phyloP scores from a whole-genome alignment of 169 alveolate species.

The Plasmodium inui region DNA sequence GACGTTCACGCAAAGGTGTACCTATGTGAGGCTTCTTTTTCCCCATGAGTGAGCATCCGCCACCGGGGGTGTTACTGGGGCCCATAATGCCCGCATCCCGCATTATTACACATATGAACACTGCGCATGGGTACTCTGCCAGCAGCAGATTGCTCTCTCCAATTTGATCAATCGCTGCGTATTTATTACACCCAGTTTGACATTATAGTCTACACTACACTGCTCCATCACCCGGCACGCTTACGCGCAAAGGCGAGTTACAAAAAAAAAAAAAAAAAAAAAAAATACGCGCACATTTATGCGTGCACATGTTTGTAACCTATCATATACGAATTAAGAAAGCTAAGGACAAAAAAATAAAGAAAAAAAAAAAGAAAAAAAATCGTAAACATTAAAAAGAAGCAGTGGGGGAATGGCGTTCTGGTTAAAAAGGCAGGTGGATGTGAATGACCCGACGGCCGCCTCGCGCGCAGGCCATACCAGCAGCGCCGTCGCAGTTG shows the following conservation, averaged over 20 bases:
- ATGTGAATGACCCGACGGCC: not conserved
- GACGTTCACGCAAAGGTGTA: not conserved
- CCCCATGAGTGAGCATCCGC: not conserved
- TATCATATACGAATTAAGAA: not conserved
- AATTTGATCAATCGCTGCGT: not conserved
- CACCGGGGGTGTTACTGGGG: not conserved
- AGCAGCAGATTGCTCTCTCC: not conserved
- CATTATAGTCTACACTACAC: not conserved
- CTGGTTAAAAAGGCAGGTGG: not conserved
- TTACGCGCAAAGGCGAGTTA: not conserved
- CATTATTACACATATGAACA: not conserved
- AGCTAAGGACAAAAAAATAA: not conserved
- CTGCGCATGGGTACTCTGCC: not conserved
- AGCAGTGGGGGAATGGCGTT: not conserved
- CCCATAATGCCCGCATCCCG: not conserved
- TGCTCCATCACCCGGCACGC: not conserved
- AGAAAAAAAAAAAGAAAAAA: not conserved
- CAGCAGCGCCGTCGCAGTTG: not conserved
- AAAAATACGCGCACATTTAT: not conserved
- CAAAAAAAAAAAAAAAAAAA: not conserved
- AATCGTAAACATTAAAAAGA: not conserved
- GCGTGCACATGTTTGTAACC: not conserved
- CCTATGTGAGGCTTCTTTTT: not conserved
- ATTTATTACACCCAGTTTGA: not conserved
- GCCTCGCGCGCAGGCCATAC: not conserved